Percentiles rank a stretch among this genome's conserved stretches.
These are phyloP conservation scores for Daphne laureola DNA, from an alignment of 441 rosid genomes.

Conservation along the genomic window DNA sequence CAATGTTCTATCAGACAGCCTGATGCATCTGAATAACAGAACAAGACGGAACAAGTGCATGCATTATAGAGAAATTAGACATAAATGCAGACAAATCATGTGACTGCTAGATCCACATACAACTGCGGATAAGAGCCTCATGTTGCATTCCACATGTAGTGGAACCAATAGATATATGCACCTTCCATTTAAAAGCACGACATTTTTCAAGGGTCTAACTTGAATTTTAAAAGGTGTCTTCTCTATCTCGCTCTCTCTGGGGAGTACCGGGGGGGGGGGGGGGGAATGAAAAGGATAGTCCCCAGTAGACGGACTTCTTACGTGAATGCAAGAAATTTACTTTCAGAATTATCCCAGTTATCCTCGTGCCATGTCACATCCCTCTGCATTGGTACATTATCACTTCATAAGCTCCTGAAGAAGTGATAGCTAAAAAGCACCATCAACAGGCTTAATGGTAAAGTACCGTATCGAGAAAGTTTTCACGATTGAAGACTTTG, in stretches of 20 bases:
- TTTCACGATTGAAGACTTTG: slow-evolving; percentile 40
- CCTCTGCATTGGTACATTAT: slow-evolving; percentile 25
- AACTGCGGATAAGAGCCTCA: too few relatives aligned
- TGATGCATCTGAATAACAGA: background rate
- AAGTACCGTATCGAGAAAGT: slow-evolving; percentile 60
- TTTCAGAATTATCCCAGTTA: slow-evolving; percentile 75
- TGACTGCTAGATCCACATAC: too few relatives aligned
- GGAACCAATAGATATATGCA: too few relatives aligned
- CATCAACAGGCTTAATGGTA: slow-evolving; percentile 6
- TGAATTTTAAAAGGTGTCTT: background rate
- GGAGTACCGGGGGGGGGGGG: too few relatives aligned
- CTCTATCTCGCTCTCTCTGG: background rate
- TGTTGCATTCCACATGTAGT: too few relatives aligned
- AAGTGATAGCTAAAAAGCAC: background rate
- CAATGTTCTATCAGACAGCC: slow-evolving; percentile 4
- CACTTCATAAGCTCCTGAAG: slow-evolving; percentile 11
- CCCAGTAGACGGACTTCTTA: slow-evolving; percentile 28
- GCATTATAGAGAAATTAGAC: background rate
- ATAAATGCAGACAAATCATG: too few relatives aligned
- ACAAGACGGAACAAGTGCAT: background rate
- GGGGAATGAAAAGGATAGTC: too few relatives aligned
- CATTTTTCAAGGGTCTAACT: too few relatives aligned
- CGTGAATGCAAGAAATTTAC: slow-evolving; percentile 97
- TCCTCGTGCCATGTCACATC: slow-evolving; percentile 96
- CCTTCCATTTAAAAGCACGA: too few relatives aligned